Percentiles rank a stretch among this genome's conserved stretches.
Conservation (phyloP, 176 grass and related monocot genomes). For the Bothriochloa decipiens region DNA sequence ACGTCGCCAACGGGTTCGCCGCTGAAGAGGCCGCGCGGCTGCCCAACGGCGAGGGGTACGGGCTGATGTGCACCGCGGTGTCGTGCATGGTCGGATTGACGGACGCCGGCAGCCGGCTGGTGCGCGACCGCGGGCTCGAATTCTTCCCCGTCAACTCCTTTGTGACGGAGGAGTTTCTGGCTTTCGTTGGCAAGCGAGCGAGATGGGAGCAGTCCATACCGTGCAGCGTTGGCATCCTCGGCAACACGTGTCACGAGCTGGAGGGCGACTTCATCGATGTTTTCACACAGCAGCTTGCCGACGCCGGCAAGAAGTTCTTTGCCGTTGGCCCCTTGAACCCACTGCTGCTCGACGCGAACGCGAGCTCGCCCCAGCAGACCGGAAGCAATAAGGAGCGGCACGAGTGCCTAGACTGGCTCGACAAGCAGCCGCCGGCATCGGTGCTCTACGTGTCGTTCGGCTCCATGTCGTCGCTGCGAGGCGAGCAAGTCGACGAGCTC, state of each 20-base stretch:
- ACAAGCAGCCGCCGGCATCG: not conserved
- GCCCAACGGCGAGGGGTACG: slow-evolving; percentile 26
- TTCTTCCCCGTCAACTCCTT: not conserved
- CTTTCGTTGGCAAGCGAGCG: not conserved
- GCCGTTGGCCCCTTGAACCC: not conserved
- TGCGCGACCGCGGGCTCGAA: not conserved
- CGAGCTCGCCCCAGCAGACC: not conserved
- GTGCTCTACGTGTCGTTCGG: not conserved
- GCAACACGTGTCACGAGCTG: not conserved
- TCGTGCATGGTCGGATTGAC: not conserved
- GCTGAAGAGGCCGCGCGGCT: slow-evolving; percentile 19
- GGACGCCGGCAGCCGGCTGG: not conserved
- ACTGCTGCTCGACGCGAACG: not conserved
- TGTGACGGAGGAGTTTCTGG: not conserved
- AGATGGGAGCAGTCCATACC: not conserved
- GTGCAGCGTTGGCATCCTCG: not conserved
- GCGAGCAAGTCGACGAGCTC: not conserved
- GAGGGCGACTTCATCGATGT: not conserved
- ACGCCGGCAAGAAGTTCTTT: not conserved
- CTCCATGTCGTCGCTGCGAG: not conserved
- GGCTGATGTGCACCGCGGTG: not conserved
- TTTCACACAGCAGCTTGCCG: not conserved
- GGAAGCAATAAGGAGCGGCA: not conserved
- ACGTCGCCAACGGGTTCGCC: slow-evolving; percentile 48
- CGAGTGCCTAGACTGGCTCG: not conserved